Percentiles rank a stretch among this genome's conserved stretches.
These are phyloP conservation scores for Leptographium radiaticola DNA, from an alignment of 2,329 filamentous ascomycete species.

Conservation along the genomic window DNA sequence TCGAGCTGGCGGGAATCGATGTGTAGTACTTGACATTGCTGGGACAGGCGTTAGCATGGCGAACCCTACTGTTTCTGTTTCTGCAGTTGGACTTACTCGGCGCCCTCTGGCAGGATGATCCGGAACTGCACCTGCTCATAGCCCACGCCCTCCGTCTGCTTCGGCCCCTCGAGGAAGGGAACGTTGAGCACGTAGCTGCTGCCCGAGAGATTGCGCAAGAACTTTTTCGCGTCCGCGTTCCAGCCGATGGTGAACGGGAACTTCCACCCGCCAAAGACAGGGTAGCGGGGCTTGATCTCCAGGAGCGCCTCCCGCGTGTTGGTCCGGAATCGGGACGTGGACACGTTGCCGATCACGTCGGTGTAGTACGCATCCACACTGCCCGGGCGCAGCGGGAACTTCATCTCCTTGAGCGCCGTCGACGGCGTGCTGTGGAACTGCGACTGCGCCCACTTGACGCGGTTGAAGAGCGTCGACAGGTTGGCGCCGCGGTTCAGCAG, in stretches of 20 bases:
- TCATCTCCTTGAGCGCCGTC: constrained; percentile 68
- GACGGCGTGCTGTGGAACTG: constrained; percentile 66
- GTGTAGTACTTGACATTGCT: constrained; percentile 73
- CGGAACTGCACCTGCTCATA: constrained; percentile 72
- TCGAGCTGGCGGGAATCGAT: constrained; percentile 49
- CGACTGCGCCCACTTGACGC: constrained; percentile 61
- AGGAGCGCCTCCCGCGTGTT: constrained; percentile 68
- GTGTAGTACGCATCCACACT: constrained; percentile 86
- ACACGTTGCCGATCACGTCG: constrained; percentile 93
- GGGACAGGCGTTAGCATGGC: constrained; percentile 22
- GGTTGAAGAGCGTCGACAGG: constrained; percentile 58
- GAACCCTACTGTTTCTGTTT: background rate
- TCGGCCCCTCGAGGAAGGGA: constrained; percentile 87
- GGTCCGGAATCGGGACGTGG: constrained; percentile 75
- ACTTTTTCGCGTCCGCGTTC: constrained; percentile 74
- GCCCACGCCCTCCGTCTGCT: constrained; percentile 69
- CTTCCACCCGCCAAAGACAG: constrained; percentile 96
- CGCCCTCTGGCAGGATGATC: constrained; percentile 82
- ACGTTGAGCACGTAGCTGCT: constrained; percentile 78
- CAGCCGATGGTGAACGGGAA: constrained; percentile 95
- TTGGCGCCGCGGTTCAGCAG: constrained; percentile 77
- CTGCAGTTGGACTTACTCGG: constrained; percentile 45
- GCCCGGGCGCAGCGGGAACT: constrained; percentile 65
- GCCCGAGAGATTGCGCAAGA: constrained; percentile 52
- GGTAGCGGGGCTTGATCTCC: constrained; percentile 86